These are phyloP conservation scores for Helianthus annuus DNA, from an alignment of 129 eudicot species.

Conservation along the genomic window DNA sequence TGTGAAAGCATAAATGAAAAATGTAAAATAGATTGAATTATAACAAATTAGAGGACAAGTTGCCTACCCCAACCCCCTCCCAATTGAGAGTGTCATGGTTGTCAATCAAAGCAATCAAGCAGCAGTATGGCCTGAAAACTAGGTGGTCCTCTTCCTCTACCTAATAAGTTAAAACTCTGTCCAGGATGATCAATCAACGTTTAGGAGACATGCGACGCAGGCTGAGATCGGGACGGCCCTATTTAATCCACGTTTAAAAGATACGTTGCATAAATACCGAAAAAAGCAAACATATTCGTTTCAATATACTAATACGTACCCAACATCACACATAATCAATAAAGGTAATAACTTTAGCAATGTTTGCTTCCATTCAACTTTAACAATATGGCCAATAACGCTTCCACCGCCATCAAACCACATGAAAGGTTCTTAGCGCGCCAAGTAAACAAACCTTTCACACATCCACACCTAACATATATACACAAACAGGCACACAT, in stretches of 20 bases:
- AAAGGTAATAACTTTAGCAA: conserved; percentile 18
- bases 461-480: conserved; percentile 21
- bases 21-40: conserved; percentile 14
- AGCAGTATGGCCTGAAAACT: conserved; percentile 53
- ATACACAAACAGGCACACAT: conserved; percentile 26
- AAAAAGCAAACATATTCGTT: background rate
- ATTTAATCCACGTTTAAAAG: conserved; percentile 34
- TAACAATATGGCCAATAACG: conserved; percentile 22
- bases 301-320: background rate
- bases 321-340: conserved; percentile 15
- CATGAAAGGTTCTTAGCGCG: conserved; percentile 33
- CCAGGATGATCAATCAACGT: conserved; percentile 46
- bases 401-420: conserved; percentile 23
- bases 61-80: conserved; percentile 25
- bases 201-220: conserved; percentile 35
- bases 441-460: conserved; percentile 32
- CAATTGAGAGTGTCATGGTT: conserved; percentile 25
- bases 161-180: conserved; percentile 48
- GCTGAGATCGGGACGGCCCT: conserved; percentile 33
- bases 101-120: conserved; percentile 44
- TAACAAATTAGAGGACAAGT: conserved; percentile 30
- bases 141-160: conserved; percentile 48
- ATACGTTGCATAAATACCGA: background rate
- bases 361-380: conserved; percentile 25
- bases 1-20: conserved; percentile 21